These are phyloP conservation scores for Saccharomycopsis guyanensis DNA, from an alignment of 805 yeast genomes.

Conservation along the genomic window DNA sequence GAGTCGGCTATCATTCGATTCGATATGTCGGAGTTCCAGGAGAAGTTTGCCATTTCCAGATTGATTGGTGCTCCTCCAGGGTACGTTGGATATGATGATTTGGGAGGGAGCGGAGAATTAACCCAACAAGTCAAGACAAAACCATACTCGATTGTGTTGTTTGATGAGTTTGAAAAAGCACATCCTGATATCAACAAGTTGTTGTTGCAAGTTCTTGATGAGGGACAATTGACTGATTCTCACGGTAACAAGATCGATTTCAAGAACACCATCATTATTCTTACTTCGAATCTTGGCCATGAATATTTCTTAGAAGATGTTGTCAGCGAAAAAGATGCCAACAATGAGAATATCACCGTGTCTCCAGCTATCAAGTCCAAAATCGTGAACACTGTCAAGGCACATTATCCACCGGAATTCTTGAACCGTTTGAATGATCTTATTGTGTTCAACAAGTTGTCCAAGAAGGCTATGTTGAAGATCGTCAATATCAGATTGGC, in stretches of 20 bases:
- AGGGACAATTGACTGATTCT: conserved; percentile 89
- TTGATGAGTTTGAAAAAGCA: conserved; percentile 96
- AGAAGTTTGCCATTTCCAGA: conserved; percentile 82
- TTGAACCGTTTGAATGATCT: conserved; percentile 90
- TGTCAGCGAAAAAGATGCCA: conserved; percentile 19
- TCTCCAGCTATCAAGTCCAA: conserved; percentile 42
- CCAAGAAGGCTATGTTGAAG: conserved; percentile 62
- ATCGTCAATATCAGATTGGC: conserved; percentile 80
- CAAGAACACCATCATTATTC: conserved; percentile 88
- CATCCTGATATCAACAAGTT: conserved; percentile 93
- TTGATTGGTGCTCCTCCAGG: conserved; percentile 98
- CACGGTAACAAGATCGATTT: conserved; percentile 93
- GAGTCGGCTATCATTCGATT: conserved; percentile 81
- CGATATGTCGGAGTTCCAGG: conserved; percentile 98
- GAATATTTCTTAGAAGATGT: conserved; percentile 68
- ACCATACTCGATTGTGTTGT: conserved; percentile 86
- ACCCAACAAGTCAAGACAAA: conserved; percentile 95
- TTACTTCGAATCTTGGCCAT: conserved; percentile 97
- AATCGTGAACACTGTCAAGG: conserved; percentile 63
- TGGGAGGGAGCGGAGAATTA: conserved; percentile 72
- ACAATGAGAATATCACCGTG: conserved; percentile 51
- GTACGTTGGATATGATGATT: conserved; percentile 88
- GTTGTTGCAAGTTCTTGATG: conserved; percentile 86
- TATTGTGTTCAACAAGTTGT: conserved; percentile 85
- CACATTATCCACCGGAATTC: conserved; percentile 87